Evolutionary conservation across 1,139 yeast genomes (phyloP).

Genomic region (Pneumocystis murina): DNA sequence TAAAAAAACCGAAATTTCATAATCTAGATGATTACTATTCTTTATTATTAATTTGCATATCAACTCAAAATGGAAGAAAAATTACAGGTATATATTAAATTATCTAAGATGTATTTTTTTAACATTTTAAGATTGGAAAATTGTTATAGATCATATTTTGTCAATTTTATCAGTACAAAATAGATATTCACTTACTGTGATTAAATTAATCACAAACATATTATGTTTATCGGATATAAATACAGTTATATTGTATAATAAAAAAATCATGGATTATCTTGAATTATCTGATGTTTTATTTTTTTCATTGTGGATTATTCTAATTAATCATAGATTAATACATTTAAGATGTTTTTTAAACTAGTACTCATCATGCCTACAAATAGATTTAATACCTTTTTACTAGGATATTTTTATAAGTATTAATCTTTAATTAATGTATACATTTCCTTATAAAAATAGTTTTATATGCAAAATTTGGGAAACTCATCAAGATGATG

Average conservation of each 20-base stretch:
- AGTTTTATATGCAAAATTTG: constrained; percentile 1
- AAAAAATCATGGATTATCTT: constrained; percentile 12
- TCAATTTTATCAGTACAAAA: neutral
- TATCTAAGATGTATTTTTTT: neutral
- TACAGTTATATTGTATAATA: constrained; percentile 16
- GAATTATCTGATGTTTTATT: neutral
- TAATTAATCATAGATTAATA: neutral
- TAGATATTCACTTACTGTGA: neutral
- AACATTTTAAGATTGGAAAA: neutral
- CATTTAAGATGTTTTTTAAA: constrained; percentile 27
- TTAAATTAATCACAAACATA: constrained; percentile 8
- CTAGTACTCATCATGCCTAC: constrained; percentile 25
- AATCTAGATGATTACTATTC: constrained; percentile 12
- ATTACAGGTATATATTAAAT: neutral
- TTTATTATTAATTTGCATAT: constrained; percentile 17
- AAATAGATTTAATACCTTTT: constrained; percentile 16
- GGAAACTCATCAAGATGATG: neutral
- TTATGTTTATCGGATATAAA: constrained; percentile 18
- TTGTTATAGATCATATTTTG: neutral
- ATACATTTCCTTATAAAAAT: neutral
- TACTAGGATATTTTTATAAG: constrained; percentile 15
- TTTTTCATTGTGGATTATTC: neutral
- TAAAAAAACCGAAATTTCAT: constrained; percentile 7
- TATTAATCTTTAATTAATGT: neutral
- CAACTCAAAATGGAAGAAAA: neutral